Conservation (phyloP, 768 basidiomycete genomes). For the Gloeopeniophorella convolvens region DNA sequence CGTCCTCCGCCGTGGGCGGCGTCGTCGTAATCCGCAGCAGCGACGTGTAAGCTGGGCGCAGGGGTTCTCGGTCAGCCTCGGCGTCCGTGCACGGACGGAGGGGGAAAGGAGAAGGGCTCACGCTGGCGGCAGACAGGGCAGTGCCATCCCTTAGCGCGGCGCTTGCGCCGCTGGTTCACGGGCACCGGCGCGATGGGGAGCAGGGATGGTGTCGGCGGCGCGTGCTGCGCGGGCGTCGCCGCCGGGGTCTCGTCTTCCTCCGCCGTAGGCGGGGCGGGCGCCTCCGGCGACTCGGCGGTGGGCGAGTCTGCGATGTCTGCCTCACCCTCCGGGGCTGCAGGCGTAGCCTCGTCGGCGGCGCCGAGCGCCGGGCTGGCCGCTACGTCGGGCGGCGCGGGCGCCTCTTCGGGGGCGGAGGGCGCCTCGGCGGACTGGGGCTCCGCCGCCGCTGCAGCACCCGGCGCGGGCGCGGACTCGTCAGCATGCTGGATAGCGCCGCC, state of each 20-base stretch:
- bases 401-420: background rate
- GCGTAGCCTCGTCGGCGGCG: background rate
- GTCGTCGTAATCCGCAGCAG: constrained; percentile 37
- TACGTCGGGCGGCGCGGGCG: constrained; percentile 24
- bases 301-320: background rate
- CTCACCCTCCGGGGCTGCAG: background rate
- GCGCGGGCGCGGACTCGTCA: too few relatives aligned
- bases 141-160: constrained; percentile 96
- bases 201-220: constrained; percentile 14
- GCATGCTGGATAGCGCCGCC: constrained; percentile 76
- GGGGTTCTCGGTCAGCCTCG: background rate
- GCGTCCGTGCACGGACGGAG: background rate
- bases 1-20: constrained; percentile 19
- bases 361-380: constrained; percentile 26
- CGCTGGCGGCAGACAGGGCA: constrained; percentile 95
- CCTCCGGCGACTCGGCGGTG: constrained; percentile 11
- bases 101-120: constrained; percentile 35
- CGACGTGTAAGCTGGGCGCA: constrained; percentile 37
- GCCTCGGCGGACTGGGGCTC: constrained; percentile 27
- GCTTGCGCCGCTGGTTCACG: constrained; percentile 60
- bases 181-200: constrained; percentile 18
- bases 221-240: constrained; percentile 15
- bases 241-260: constrained; percentile 20
- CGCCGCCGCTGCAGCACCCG: constrained; percentile 25
- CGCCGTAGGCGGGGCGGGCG: constrained; percentile 8